Conservation (phyloP, 2,329 filamentous ascomycete species). For the Fusarium annulatum region DNA sequence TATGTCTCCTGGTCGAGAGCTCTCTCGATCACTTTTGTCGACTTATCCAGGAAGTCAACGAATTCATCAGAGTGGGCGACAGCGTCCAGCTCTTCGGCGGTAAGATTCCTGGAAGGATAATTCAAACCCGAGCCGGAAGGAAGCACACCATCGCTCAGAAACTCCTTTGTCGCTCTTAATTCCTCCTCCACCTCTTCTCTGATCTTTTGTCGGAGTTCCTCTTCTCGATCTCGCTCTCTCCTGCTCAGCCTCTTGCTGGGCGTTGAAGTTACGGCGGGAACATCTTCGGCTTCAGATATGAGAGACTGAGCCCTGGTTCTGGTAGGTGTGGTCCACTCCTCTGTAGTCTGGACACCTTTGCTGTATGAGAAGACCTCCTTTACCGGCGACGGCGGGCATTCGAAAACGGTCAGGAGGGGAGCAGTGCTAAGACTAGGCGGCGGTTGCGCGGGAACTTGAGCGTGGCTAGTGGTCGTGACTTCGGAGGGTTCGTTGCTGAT, state of each 20-base stretch:
- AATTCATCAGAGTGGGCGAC: slow-evolving; percentile 95
- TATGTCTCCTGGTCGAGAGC: slow-evolving; percentile 92
- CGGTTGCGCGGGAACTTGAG: slow-evolving; percentile 56
- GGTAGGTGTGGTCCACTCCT: slow-evolving; percentile 72
- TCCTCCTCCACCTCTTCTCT: slow-evolving; percentile 94
- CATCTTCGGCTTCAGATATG: slow-evolving; percentile 70
- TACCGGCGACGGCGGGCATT: slow-evolving; percentile 79
- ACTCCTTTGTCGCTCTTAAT: slow-evolving; percentile 76
- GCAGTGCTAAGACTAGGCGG: slow-evolving; percentile 78
- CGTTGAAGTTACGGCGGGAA: slow-evolving; percentile 64
- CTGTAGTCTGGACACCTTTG: slow-evolving; percentile 93
- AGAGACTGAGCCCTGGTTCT: slow-evolving; percentile 56
- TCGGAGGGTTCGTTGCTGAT: slow-evolving; percentile 80
- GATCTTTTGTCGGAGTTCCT: slow-evolving; percentile 87
- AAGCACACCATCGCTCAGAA: slow-evolving; percentile 59
- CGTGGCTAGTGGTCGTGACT: slow-evolving; percentile 60
- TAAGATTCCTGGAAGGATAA: slow-evolving; percentile 84
- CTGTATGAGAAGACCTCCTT: slow-evolving; percentile 95
- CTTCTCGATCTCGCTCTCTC: slow-evolving; percentile 83
- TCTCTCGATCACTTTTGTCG: slow-evolving; percentile 96
- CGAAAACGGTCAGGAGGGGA: slow-evolving; percentile 80
- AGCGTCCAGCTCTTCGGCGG: slow-evolving; percentile 85
- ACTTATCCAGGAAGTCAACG: slow-evolving; percentile 92
- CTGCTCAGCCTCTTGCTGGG: slow-evolving; percentile 81
- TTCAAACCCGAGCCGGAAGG: slow-evolving; percentile 54